Percentiles rank a stretch among this genome's conserved stretches.
Evolutionary conservation across 371 early-diverging fungal genomes (phyloP).

Genomic region (Blakeslea trispora): DNA sequence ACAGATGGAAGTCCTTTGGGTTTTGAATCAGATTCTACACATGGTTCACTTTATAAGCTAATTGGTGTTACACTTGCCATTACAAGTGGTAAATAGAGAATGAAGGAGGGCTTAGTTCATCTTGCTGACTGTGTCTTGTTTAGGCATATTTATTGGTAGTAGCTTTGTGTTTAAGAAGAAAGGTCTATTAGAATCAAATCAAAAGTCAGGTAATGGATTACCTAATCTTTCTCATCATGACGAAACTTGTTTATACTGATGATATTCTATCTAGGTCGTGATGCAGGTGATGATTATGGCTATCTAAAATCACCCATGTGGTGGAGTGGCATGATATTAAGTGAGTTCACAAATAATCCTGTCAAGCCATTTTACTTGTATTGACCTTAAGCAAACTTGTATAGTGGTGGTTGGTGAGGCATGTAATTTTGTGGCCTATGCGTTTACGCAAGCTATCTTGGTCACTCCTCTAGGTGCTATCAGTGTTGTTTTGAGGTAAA

Average conservation of each 20-base stretch:
- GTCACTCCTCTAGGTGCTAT: slow-evolving; percentile 95
- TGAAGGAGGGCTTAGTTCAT: neutral
- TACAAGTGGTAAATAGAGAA: slow-evolving; percentile 44
- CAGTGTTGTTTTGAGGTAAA: slow-evolving; percentile 60
- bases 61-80: slow-evolving; percentile 87
- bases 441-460: slow-evolving; percentile 93
- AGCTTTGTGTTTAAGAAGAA: slow-evolving; percentile 94
- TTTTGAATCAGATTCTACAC: slow-evolving; percentile 3
- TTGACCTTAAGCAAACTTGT: too few species aligned
- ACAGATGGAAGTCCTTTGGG: slow-evolving; percentile 11
- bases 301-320: slow-evolving; percentile 88
- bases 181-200: slow-evolving; percentile 78
- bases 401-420: slow-evolving; percentile 83
- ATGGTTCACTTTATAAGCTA: slow-evolving; percentile 63
- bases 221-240: neutral
- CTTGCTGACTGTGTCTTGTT: neutral
- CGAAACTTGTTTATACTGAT: neutral
- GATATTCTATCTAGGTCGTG: slow-evolving; percentile 25
- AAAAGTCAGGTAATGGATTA: slow-evolving; percentile 48
- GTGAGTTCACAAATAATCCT: too few species aligned
- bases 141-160: slow-evolving; percentile 86
- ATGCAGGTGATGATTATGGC: slow-evolving; percentile 80
- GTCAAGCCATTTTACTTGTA: too few species aligned
- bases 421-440: slow-evolving; percentile 93
- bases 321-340: slow-evolving; percentile 92